These are phyloP conservation scores for Cystofilobasidium macerans DNA, from an alignment of 768 basidiomycete genomes.

Conservation along the genomic window DNA sequence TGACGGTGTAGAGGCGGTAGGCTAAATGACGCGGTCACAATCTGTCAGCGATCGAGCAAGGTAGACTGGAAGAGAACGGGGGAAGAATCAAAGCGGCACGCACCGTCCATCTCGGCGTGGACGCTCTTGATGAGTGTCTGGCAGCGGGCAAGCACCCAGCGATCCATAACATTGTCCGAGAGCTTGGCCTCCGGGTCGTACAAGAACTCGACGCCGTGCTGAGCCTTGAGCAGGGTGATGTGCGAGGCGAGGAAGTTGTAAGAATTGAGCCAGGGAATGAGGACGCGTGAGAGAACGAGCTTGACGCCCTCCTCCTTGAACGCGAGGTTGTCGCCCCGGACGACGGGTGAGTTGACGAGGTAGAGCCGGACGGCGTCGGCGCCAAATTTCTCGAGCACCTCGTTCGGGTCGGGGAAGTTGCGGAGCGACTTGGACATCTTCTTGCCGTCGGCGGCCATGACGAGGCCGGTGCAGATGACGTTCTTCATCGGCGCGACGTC, in stretches of 20 bases:
- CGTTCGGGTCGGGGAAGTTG: slow-evolving; percentile 92
- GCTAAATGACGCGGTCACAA: slow-evolving; percentile 36
- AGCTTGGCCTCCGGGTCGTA: slow-evolving; percentile 78
- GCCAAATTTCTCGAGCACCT: slow-evolving; percentile 81
- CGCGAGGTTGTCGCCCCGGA: slow-evolving; percentile 90
- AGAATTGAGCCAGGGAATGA: slow-evolving; percentile 95
- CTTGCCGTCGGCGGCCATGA: slow-evolving; percentile 92
- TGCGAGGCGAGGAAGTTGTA: slow-evolving; percentile 99
- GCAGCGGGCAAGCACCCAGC: slow-evolving; percentile 96
- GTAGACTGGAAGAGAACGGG: background rate
- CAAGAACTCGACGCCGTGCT: slow-evolving; percentile 59
- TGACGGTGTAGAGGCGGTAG: slow-evolving; percentile 93
- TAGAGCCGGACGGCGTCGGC: slow-evolving; percentile 97
- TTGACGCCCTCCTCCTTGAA: slow-evolving; percentile 98
- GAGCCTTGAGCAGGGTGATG: slow-evolving; percentile 72
- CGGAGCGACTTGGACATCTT: slow-evolving; percentile 98
- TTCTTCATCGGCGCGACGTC: slow-evolving; percentile 95
- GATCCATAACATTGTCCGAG: slow-evolving; percentile 91
- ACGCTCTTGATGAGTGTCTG: slow-evolving; percentile 90
- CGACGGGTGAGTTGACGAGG: slow-evolving; percentile 96
- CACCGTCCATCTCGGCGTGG: slow-evolving; percentile 80
- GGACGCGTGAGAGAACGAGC: slow-evolving; percentile 89
- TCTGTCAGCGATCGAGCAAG: background rate
- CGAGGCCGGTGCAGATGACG: slow-evolving; percentile 86
- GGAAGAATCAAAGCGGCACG: slow-evolving; percentile 23